Conservation (phyloP, 2,329 filamentous ascomycete species). For the Beauveria sp. region DNA sequence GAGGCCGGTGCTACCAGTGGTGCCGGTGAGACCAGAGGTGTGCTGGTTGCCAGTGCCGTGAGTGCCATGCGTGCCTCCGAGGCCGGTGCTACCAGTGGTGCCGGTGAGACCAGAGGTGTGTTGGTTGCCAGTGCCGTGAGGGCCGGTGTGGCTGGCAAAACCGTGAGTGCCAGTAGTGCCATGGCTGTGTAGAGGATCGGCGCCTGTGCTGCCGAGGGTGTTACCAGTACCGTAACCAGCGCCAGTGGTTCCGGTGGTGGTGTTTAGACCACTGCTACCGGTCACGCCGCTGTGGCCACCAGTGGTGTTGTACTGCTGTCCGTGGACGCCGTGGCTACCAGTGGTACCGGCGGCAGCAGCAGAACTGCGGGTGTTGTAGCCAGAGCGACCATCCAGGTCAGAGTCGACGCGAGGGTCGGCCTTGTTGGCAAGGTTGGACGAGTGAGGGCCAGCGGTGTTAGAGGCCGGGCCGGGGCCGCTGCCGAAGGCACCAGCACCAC, state of each 20-base stretch:
- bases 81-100: conserved; percentile 1
- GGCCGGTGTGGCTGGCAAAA: not conserved
- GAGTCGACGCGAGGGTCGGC: conserved; percentile 45
- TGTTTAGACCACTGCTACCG: not conserved
- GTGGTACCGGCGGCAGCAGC: conserved; percentile 18
- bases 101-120: conserved; percentile 17
- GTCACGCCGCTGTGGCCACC: conserved; percentile 20
- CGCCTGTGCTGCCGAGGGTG: conserved; percentile 23
- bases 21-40: conserved; percentile 22
- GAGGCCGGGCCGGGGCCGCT: conserved; percentile 14
- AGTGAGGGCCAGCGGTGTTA: conserved; percentile 32
- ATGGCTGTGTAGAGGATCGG: conserved; percentile 21
- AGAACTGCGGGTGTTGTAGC: conserved; percentile 14
- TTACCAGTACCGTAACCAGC: conserved; percentile 18
- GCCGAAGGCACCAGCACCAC: conserved; percentile 2
- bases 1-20: conserved; percentile 18
- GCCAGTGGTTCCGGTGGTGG: conserved; percentile 8
- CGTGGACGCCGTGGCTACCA: conserved; percentile 34
- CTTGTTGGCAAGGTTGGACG: conserved; percentile 36
- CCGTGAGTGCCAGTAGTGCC: not conserved
- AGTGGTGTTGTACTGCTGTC: conserved; percentile 19
- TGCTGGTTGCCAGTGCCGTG: conserved; percentile 13
- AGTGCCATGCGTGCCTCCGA: conserved; percentile 12
- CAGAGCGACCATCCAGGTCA: conserved; percentile 33
- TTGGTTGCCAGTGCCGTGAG: conserved; percentile 14